Evolutionary conservation across 306 rosid genomes (phyloP).

Genomic region (Fragaria nilgerrensis): DNA sequence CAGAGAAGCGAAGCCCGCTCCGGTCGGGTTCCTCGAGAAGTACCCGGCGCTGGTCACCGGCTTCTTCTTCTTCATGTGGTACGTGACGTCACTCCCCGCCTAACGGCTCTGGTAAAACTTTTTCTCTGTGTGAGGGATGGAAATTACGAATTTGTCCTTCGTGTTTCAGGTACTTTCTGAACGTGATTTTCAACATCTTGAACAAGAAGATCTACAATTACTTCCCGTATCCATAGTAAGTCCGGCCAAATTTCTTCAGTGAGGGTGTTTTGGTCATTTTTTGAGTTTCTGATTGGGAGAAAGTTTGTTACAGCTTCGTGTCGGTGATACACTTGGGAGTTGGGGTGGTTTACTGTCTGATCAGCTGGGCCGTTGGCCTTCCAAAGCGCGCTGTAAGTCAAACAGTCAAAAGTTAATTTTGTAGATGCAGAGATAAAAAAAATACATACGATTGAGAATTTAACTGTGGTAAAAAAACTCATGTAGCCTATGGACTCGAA

Average conservation of each 20-base stretch:
- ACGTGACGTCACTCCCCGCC: conserved; percentile 1
- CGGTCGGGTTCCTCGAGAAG: conserved; percentile 52
- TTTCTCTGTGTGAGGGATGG: background rate
- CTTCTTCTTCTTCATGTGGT: conserved; percentile 64
- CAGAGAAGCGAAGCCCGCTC: conserved; percentile 75
- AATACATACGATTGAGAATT: background rate
- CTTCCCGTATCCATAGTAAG: conserved; percentile 59
- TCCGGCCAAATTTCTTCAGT: background rate
- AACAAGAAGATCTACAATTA: conserved; percentile 57
- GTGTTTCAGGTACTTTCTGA: conserved; percentile 44
- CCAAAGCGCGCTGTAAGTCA: conserved; percentile 60
- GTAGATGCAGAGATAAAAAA: background rate
- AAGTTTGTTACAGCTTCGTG: conserved; percentile 42
- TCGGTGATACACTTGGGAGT: conserved; percentile 50
- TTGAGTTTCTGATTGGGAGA: background rate
- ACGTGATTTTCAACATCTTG: conserved; percentile 57
- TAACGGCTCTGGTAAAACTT: background rate
- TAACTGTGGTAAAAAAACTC: background rate
- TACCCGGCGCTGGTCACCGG: conserved; percentile 48
- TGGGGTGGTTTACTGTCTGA: conserved; percentile 50
- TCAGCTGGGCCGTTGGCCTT: conserved; percentile 59
- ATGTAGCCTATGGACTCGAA: conserved; percentile 47
- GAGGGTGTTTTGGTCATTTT: background rate
- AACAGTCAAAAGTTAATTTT: background rate
- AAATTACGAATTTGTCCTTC: conserved; percentile 5